phyloP scores from a whole-genome alignment of 2,329 filamentous ascomycete genomes.

The Botrytis galanthina region DNA sequence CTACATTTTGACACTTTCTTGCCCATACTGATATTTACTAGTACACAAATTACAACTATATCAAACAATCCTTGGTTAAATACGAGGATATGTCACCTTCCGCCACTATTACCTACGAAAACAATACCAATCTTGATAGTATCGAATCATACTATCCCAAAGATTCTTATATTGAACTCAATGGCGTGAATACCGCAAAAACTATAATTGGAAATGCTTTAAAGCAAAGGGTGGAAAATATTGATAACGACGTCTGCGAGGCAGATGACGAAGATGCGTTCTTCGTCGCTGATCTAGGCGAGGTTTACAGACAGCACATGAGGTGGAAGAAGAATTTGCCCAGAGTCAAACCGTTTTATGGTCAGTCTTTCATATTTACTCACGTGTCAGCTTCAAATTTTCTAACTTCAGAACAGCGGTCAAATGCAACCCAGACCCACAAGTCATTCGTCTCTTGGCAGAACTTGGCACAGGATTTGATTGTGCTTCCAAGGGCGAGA shows the following conservation, averaged over 20 bases:
- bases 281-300: slow-evolving; percentile 95
- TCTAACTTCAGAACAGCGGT: slow-evolving; percentile 60
- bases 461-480: slow-evolving; percentile 93
- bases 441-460: slow-evolving; percentile 83
- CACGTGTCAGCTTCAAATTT: slow-evolving; percentile 1
- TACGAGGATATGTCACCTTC: slow-evolving; percentile 63
- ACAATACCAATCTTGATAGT: slow-evolving; percentile 37
- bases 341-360: slow-evolving; percentile 94
- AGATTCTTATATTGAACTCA: slow-evolving; percentile 32
- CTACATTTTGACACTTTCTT: neutral
- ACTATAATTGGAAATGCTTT: slow-evolving; percentile 83
- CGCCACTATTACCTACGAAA: slow-evolving; percentile 54
- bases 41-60: slow-evolving; percentile 15
- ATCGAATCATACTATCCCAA: slow-evolving; percentile 34
- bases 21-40: slow-evolving; percentile 15
- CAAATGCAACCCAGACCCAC: slow-evolving; percentile 96
- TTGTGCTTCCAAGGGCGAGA: slow-evolving; percentile 96
- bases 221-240: slow-evolving; percentile 76
- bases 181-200: slow-evolving; percentile 54
- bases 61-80: slow-evolving; percentile 28
- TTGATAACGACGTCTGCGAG: slow-evolving; percentile 85
- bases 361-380: slow-evolving; percentile 49
- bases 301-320: slow-evolving; percentile 97
- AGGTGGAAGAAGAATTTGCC: slow-evolving; percentile 95
- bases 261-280: slow-evolving; percentile 96